Conservation (phyloP, 2,329 filamentous ascomycete species). For the Penicillium sp. region DNA sequence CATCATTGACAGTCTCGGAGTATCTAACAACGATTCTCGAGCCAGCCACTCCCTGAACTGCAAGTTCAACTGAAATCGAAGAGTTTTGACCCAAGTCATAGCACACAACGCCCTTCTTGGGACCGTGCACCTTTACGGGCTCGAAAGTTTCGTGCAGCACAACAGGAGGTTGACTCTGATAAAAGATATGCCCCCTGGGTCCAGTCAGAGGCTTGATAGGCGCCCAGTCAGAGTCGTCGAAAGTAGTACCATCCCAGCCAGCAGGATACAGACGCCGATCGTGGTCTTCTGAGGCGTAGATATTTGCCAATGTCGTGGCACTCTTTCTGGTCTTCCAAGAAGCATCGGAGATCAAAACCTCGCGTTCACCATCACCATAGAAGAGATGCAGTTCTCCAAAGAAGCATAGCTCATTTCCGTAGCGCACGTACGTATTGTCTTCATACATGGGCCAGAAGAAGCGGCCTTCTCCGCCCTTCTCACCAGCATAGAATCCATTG, state of each 20-base stretch:
- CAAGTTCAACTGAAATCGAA: slow-evolving; percentile 20
- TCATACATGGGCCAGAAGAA: slow-evolving; percentile 32
- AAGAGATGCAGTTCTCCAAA: slow-evolving; percentile 27
- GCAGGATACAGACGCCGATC: slow-evolving; percentile 22
- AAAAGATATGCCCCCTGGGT: slow-evolving; percentile 22
- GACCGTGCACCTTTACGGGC: slow-evolving; percentile 12
- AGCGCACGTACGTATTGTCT: slow-evolving; percentile 28
- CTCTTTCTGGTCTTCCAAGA: slow-evolving; percentile 23
- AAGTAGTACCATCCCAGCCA: slow-evolving; percentile 19
- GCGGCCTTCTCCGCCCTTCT: slow-evolving; percentile 23
- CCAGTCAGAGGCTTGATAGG: slow-evolving; percentile 24
- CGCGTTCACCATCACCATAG: slow-evolving; percentile 18
- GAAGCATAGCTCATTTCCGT: slow-evolving; percentile 29
- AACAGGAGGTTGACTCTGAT: slow-evolving; percentile 25
- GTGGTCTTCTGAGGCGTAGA: slow-evolving; percentile 26
- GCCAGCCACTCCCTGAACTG: slow-evolving; percentile 16
- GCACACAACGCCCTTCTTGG: slow-evolving; percentile 15
- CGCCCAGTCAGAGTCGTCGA: slow-evolving; percentile 15
- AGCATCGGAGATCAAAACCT: slow-evolving; percentile 23
- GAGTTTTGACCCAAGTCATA: slow-evolving; percentile 27
- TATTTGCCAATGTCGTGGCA: slow-evolving; percentile 25
- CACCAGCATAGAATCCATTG: slow-evolving; percentile 50
- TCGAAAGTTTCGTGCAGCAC: slow-evolving; percentile 24
- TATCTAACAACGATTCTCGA: slow-evolving; percentile 22
- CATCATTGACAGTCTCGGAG: slow-evolving; percentile 18